Base-by-base conservation (phyloP, 106 monocot genomes). In the Allium cepa region DNA sequence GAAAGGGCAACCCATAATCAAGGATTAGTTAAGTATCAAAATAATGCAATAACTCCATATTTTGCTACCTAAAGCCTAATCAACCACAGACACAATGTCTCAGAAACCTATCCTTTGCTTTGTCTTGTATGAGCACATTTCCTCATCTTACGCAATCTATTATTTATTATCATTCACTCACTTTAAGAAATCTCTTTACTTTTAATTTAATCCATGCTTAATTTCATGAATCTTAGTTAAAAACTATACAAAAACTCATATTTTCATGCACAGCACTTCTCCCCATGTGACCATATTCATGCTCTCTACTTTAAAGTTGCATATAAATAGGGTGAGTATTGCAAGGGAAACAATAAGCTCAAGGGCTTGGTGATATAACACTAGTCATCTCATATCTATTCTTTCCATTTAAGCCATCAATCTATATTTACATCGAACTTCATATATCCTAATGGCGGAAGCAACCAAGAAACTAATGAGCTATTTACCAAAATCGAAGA, bases 111-210 rank as follows among this genome's bases (percentile, higher is more conserved):
- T 57, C 26, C 10, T 49, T 1, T 71, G 82, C 67, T 61, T 67
- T 62, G 70, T 78, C 78, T 51, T 67, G 60, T 70, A 50, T 52
- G 36, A 67, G 71, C 78, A 82, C 26, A 63, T 56, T 60, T 61
- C 71, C 78, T 60, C 70, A 66, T 71, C 60, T 68, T 28, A 82
- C 73, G 74, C 74, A 15, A 69, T 62, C 26, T 46, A 52, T 62
- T 64, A 28, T 13, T 26, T 46, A 14, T n/a, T 52, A 45, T 56
- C 56, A 17, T 68, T 8, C 59, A 22, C 57, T 45, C 49, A 60
- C 59, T 67, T 67, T 75, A 75, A 67, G 55, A 65, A 56, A 73
- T 15, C 22, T n/a, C 53, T 26, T 36, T 36, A 36, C 36, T 36
- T 36, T 13, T 13, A 4, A 3, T 26, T 67, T 28, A 8, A 12